Conservation (phyloP, 148 eudicot genomes). For the Beta vulgaris region DNA sequence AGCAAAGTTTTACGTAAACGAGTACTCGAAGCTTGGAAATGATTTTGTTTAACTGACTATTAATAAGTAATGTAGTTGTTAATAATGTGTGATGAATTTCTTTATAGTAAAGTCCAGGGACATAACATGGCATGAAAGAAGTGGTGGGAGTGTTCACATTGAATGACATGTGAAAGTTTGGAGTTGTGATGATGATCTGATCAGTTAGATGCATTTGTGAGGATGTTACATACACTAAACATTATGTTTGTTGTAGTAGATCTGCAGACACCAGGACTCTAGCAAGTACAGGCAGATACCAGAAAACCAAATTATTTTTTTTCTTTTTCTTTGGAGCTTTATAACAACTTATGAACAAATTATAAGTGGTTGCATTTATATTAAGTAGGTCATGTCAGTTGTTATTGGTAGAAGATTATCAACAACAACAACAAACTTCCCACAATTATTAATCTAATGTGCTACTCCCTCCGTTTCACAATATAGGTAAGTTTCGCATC, state of each 20-base stretch:
- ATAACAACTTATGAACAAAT: neutral
- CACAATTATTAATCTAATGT: too few relatives aligned
- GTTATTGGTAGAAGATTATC: conserved; percentile 2
- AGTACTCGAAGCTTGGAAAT: neutral
- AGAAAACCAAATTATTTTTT: neutral
- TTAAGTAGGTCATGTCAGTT: neutral
- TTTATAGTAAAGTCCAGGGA: neutral
- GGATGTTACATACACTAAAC: neutral
- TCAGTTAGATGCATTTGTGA: conserved; percentile 7
- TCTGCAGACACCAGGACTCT: conserved; percentile 11
- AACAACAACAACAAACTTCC: neutral
- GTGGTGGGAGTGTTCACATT: conserved; percentile 8
- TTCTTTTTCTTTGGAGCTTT: conserved; percentile 9
- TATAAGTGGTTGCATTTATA: conserved; percentile 13
- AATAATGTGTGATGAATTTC: neutral
- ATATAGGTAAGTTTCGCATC: neutral
- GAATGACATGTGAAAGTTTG: conserved; percentile 13
- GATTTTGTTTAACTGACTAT: neutral
- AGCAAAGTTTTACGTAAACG: neutral
- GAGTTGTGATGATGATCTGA: too few relatives aligned
- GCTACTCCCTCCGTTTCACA: too few relatives aligned
- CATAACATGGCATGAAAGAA: neutral
- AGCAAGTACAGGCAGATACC: conserved; percentile 13
- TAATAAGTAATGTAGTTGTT: neutral
- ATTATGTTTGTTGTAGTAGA: conserved; percentile 11